Evolutionary conservation across 2,329 filamentous ascomycete genomes (phyloP), one percentile per base, ranked within the genome.

Genomic region (Podosphaera aphanis): DNA sequence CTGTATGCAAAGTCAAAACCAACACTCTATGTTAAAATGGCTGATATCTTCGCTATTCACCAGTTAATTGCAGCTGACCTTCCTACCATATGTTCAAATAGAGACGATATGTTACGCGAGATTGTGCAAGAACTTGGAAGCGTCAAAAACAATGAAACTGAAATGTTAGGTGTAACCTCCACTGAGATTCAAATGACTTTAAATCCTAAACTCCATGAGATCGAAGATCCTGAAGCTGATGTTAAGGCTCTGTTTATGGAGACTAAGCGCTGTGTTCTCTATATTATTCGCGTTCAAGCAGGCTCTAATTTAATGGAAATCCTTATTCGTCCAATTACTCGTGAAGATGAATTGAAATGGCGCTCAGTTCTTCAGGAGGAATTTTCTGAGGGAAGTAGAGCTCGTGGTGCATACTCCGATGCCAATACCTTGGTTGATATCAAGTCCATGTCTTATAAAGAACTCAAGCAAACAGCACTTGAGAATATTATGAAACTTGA

Each of bases 21-120:
- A 5, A 95, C 88, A 0, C 69, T 98, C n/a, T 98, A 95, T 66
- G 93, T 98, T 67, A 98, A 98, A 65, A 88, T 98, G 74, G 74
- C 82, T 15, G 90, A 98, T 60, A 86, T 98, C 47, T 95, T 98
- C 60, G 83, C 88, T 43, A 88, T 98, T 48, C 92, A 98, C 63
- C 84, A 79, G 51, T 70, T 95, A 19, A 73, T 95, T 46, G 78
- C 83, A 2, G 70, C 77, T 20, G 84, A 95, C 54, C 73, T 94
- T 43, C 66, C 77, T 4, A 68, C 69, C 47, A 77, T 95, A 49
- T 92, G 83, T 55, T 79, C 83, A 1, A 73, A 68, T 49, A 75
- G 82, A 29, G 88, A 94, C 53, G 90, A 98, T 59, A 72, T 85
- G 49, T 70, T 98, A 47, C 81, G 83, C 48, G 90, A 95, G 62